phyloP scores from a whole-genome alignment of 371 early-diverging fungal species.

The Spraguea lophii region DNA sequence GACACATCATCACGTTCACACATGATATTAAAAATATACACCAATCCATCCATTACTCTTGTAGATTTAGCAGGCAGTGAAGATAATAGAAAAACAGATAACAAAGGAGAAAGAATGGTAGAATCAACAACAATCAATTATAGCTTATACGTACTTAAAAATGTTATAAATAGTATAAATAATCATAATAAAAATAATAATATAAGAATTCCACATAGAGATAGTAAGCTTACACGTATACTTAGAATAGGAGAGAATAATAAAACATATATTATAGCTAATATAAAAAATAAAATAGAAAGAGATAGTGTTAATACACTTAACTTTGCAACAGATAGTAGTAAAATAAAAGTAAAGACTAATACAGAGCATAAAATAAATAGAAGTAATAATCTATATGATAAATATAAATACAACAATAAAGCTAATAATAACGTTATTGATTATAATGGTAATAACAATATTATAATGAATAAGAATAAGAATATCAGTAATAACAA shows the following conservation, averaged over 20 bases:
- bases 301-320: constrained; percentile 49
- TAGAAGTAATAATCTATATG: constrained; percentile 1
- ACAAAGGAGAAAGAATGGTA: constrained; percentile 49
- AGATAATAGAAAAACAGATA: constrained; percentile 54
- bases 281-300: constrained; percentile 42
- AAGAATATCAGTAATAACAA: constrained; percentile 2
- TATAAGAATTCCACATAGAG: constrained; percentile 52
- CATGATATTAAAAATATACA: constrained; percentile 27
- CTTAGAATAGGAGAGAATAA: constrained; percentile 52
- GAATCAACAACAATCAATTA: constrained; percentile 56
- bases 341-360: too few species aligned
- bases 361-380: too few species aligned
- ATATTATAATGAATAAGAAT: not conserved
- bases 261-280: constrained; percentile 49
- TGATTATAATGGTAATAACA: not conserved
- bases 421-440: not conserved
- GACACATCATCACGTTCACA: constrained; percentile 24
- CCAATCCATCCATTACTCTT: constrained; percentile 55
- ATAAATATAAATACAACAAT: too few species aligned
- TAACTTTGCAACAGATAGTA: constrained; percentile 53
- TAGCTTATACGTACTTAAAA: constrained; percentile 53
- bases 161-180: constrained; percentile 55
- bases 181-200: constrained; percentile 46
- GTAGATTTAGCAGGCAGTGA: constrained; percentile 59
- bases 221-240: constrained; percentile 56